Percentiles rank a stretch among this genome's conserved stretches.
These are phyloP conservation scores for Daedaleopsis sinensis DNA, from an alignment of 768 basidiomycete genomes.

Conservation along the genomic window DNA sequence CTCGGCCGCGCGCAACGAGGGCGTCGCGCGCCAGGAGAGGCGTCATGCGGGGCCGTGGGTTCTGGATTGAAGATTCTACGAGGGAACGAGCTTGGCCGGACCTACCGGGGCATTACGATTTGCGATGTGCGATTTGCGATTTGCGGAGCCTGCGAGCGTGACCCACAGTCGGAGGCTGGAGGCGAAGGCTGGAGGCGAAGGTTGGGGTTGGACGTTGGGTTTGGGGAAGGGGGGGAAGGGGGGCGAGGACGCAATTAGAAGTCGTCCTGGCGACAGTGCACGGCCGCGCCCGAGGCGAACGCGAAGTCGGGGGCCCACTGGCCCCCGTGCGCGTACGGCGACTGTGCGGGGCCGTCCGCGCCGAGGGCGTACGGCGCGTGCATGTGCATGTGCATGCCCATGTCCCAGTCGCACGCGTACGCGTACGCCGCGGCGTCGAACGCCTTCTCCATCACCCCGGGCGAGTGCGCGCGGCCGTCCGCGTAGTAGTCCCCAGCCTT, in stretches of 20 bases:
- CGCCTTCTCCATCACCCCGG: conserved; percentile 27
- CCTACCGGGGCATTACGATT: conserved; percentile 8
- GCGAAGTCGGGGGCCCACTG: conserved; percentile 4
- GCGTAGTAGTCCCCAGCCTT: conserved; percentile 14
- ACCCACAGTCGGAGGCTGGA: too few species aligned
- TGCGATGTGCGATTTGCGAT: neutral
- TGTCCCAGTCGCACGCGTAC: conserved; percentile 14
- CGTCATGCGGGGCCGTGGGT: neutral
- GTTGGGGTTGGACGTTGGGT: too few species aligned
- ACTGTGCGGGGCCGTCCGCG: conserved; percentile 6
- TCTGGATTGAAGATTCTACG: conserved; percentile 8
- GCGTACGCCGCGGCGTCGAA: conserved; percentile 29
- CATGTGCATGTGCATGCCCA: conserved; percentile 17
- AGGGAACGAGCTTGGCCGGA: conserved; percentile 7
- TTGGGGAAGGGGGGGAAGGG: neutral
- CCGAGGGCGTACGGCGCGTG: conserved; percentile 1
- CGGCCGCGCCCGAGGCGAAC: conserved; percentile 6
- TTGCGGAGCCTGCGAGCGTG: too few species aligned
- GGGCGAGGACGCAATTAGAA: conserved; percentile 12
- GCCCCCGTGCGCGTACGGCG: neutral
- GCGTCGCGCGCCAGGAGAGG: conserved; percentile 3
- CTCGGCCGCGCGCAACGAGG: neutral
- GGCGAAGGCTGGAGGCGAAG: too few species aligned
- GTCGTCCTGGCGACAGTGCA: conserved; percentile 26
- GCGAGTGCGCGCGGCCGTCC: conserved; percentile 14